Evolutionary conservation across 106 monocot species (phyloP), one percentile per base, ranked within the genome.

Genomic region (Posidonia australis): DNA sequence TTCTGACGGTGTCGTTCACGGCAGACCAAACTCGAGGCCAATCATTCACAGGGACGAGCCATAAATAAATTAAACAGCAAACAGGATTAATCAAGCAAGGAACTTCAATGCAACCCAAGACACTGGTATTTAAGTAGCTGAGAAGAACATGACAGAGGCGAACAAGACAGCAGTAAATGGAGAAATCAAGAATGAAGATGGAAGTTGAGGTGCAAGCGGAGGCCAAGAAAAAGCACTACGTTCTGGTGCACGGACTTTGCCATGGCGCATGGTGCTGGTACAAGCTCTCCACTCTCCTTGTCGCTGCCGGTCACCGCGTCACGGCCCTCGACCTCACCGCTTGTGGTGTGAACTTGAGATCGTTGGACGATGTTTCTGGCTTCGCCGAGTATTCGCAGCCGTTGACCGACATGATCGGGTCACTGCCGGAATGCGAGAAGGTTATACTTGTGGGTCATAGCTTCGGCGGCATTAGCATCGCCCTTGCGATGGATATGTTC

Each of bases 251-350:
- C 49, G 84, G 84, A 13, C 64, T 67, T 6, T 58, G 80, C 49
- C 80, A 80, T 44, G 84, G 84, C 10, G 84, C 71, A 6, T 84
- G 84, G 84, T 67, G 41, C n/a, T 84, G 80, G 80, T 74, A 80
- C 84, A 84, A 84, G 64, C 48, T 84, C 30, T 9, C 63, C 4
- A 41, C 80, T 9, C 18, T 23, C 20, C 64, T 84, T 17, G 24
- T 19, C 0, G 67, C 74, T 17, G 67, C 70, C 4, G 84, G 84
- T 42, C 74, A 80, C 36, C 60, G 58, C 7, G 80, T 80, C 44
- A 74, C 73, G 13, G 44, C 59, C 11, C 49, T 58, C 44, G 77
- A 84, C 67, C 74, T 80, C 49, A 70, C 74, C 5, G 80, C 77
- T 3, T 62, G 74, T 5, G 84, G 84, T 44, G 57, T 63, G 44